Conservation (phyloP, 2,329 filamentous ascomycete genomes). For the Phyllosticta citrichinensis region DNA sequence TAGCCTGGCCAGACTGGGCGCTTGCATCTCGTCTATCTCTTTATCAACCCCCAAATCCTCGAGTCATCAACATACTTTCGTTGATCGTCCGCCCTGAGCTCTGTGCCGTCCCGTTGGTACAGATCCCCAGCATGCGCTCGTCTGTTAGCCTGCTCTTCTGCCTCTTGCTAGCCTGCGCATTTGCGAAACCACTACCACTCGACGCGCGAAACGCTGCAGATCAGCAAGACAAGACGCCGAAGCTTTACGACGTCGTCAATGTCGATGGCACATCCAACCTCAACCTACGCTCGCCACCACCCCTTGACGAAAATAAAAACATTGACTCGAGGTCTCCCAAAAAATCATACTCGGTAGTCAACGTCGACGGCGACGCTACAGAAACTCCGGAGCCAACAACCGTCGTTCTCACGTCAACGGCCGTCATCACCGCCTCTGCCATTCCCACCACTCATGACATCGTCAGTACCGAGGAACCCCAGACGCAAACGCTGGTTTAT, state of each 20-base stretch:
- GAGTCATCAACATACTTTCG: background rate
- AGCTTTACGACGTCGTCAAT: constrained; percentile 5
- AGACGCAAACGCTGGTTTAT: constrained; percentile 3
- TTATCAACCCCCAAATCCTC: background rate
- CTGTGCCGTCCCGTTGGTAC: background rate
- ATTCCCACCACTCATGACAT: background rate
- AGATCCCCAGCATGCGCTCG: background rate
- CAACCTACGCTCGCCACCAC: background rate
- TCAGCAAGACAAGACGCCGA: background rate
- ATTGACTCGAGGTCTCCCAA: constrained; percentile 15
- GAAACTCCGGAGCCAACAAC: constrained; percentile 10
- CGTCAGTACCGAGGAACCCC: background rate
- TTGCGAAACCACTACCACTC: constrained; percentile 5
- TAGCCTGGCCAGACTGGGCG: background rate
- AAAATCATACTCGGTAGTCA: constrained; percentile 30
- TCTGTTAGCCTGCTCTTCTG: constrained; percentile 2
- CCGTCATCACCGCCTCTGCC: background rate
- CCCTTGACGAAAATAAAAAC: constrained; percentile 9
- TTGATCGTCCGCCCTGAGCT: background rate
- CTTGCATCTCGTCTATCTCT: background rate
- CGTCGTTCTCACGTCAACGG: constrained; percentile 4
- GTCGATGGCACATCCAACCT: background rate
- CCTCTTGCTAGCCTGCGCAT: constrained; percentile 1
- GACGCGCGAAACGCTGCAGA: background rate
- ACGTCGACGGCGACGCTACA: constrained; percentile 28